These are phyloP conservation scores for Yarrowia keelungensis DNA, from an alignment of 805 yeast genomes.

Conservation along the genomic window DNA sequence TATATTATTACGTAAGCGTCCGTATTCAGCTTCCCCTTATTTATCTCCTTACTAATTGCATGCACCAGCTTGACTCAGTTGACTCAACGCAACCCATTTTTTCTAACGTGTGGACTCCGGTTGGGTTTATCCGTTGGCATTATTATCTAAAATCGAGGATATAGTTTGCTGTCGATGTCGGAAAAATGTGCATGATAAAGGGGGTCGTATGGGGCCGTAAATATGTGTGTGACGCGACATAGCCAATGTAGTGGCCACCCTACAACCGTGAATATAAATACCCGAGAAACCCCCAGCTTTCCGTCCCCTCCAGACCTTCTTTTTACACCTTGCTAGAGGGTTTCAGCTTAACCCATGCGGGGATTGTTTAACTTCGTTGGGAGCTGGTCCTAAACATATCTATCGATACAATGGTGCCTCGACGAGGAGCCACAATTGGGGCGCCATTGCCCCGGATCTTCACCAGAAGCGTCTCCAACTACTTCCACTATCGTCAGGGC, in stretches of 20 bases:
- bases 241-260: no score
- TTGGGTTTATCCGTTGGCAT: slow-evolving; percentile 28
- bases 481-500: slow-evolving; percentile 37
- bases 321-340: slow-evolving; percentile 15
- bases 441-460: slow-evolving; percentile 35
- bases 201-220: no score
- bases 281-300: not conserved
- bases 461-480: slow-evolving; percentile 34
- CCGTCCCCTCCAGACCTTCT: no score
- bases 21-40: no score
- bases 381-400: slow-evolving; percentile 18
- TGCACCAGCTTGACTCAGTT: slow-evolving; percentile 21
- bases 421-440: slow-evolving; percentile 37
- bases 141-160: not conserved
- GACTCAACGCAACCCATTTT: slow-evolving; percentile 18
- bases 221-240: no score
- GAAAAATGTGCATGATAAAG: slow-evolving; percentile 24
- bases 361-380: slow-evolving; percentile 37
- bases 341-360: slow-evolving; percentile 33
- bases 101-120: slow-evolving; percentile 8
- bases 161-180: slow-evolving; percentile 32
- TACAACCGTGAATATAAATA: not conserved
- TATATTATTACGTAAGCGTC: no score
- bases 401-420: slow-evolving; percentile 38
- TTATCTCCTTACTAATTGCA: no score